Conservation (phyloP, 345 rosid species). For the Toxicodendron radicans region DNA sequence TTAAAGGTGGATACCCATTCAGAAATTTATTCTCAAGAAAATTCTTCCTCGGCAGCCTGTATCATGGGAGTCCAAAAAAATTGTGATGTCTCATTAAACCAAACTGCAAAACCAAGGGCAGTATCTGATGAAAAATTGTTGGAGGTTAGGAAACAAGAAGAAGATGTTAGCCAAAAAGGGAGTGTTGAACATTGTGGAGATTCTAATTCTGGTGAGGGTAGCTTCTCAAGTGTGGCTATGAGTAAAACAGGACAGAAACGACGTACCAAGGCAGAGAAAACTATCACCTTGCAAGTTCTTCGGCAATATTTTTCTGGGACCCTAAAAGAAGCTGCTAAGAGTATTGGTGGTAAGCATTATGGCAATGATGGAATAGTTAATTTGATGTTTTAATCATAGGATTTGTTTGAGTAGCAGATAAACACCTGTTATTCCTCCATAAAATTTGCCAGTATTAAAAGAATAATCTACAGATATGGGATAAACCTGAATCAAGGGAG, state of each 20-base stretch:
- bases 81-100: conserved; percentile 21
- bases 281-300: conserved; percentile 71
- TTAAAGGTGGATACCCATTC: conserved; percentile 33
- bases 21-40: conserved; percentile 31
- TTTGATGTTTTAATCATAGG: neutral
- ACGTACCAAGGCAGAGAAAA: conserved; percentile 68
- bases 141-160: conserved; percentile 25
- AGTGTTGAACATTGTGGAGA: conserved; percentile 44
- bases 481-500: neutral
- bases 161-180: conserved; percentile 35
- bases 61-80: conserved; percentile 29
- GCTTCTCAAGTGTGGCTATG: conserved; percentile 35
- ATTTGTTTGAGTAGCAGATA: neutral
- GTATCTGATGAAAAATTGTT: conserved; percentile 29
- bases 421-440: neutral
- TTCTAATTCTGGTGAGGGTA: conserved; percentile 44
- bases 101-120: conserved; percentile 29
- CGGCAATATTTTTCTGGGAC: conserved; percentile 80
- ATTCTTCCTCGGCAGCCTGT: conserved; percentile 32
- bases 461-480: neutral
- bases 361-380: neutral
- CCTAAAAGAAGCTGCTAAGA: conserved; percentile 92
- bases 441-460: neutral
- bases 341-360: conserved; percentile 72
- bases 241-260: conserved; percentile 50